These are phyloP conservation scores for Phaeosphaeria sp. DNA, from an alignment of 2,329 filamentous ascomycete genomes.

Conservation along the genomic window DNA sequence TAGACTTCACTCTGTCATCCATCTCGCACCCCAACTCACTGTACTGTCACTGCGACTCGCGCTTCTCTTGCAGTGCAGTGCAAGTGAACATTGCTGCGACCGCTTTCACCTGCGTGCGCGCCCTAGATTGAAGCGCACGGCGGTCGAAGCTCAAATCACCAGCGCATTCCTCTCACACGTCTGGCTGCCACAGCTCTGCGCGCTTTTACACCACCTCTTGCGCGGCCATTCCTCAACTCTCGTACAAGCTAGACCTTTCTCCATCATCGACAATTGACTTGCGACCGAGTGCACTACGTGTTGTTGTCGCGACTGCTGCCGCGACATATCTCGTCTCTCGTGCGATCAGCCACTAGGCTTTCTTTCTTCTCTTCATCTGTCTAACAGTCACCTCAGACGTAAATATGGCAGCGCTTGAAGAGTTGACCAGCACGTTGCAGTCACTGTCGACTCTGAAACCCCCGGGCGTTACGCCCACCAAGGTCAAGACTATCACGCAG, in stretches of 20 bases:
- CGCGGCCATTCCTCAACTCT: conserved; percentile 24
- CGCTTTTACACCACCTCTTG: conserved; percentile 25
- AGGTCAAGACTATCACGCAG: conserved; percentile 84
- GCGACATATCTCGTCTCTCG: conserved; percentile 16
- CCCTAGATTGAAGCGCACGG: conserved; percentile 30
- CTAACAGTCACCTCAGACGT: conserved; percentile 35
- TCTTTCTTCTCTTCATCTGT: conserved; percentile 24
- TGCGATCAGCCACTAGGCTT: conserved; percentile 15
- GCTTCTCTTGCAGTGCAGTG: conserved; percentile 20
- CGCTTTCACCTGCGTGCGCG: conserved; percentile 29
- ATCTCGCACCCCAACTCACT: conserved; percentile 17
- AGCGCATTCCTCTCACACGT: conserved; percentile 15
- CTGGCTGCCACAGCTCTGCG: conserved; percentile 25
- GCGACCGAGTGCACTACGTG: conserved; percentile 35
- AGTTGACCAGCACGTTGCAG: conserved; percentile 88
- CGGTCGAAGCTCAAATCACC: conserved; percentile 28
- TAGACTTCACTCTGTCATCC: conserved; percentile 22
- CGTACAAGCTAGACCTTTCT: conserved; percentile 37
- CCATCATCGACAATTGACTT: conserved; percentile 28
- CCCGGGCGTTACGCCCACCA: conserved; percentile 90
- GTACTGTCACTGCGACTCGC: conserved; percentile 30
- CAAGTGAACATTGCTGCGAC: conserved; percentile 28
- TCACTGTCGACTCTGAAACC: conserved; percentile 91
- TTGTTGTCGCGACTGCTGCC: conserved; percentile 29
- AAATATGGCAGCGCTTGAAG: conserved; percentile 77